phyloP scores from a whole-genome alignment of 2,329 filamentous ascomycete species.

The Talaromyces sp. region DNA sequence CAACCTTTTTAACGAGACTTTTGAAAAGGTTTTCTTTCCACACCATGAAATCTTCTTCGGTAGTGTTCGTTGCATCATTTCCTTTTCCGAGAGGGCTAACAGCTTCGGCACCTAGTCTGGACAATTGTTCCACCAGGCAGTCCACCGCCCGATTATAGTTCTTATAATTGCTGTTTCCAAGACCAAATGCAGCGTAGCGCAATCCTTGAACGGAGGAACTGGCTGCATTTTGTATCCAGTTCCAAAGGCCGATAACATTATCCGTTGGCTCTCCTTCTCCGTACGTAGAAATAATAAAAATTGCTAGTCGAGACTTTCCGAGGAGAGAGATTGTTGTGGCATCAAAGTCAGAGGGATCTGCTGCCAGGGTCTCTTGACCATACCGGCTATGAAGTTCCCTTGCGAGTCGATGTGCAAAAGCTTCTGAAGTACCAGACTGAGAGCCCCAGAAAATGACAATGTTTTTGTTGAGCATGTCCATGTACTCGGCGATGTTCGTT shows the following conservation, averaged over 20 bases:
- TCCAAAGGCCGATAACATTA: slow-evolving; percentile 84
- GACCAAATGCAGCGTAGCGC: slow-evolving; percentile 37
- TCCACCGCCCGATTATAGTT: slow-evolving; percentile 58
- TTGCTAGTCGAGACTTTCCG: slow-evolving; percentile 75
- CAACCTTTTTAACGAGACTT: slow-evolving; percentile 69
- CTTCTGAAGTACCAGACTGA: slow-evolving; percentile 90
- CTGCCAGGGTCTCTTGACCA: slow-evolving; percentile 89
- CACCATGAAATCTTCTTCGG: slow-evolving; percentile 92
- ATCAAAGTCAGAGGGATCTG: slow-evolving; percentile 90
- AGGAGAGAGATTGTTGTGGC: slow-evolving; percentile 78
- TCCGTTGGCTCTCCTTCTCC: slow-evolving; percentile 95
- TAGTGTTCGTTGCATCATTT: slow-evolving; percentile 87
- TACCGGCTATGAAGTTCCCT: slow-evolving; percentile 89
- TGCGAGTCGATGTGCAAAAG: slow-evolving; percentile 82
- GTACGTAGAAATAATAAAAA: slow-evolving; percentile 91
- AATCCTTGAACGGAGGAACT: neutral
- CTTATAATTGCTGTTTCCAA: slow-evolving; percentile 46
- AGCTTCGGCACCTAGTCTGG: slow-evolving; percentile 69
- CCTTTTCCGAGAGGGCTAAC: slow-evolving; percentile 82
- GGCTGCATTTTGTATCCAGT: slow-evolving; percentile 68
- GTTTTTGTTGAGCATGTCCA: too few relatives aligned
- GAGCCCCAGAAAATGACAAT: slow-evolving; percentile 75
- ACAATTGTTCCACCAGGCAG: slow-evolving; percentile 70
- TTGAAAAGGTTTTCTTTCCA: slow-evolving; percentile 97
- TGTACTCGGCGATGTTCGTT: too few relatives aligned